A percentile compares a stretch with the other conserved stretches of the same genome.
Evolutionary conservation across 2,329 filamentous ascomycete genomes (phyloP).

Genomic region (Meredithiella fracta): DNA sequence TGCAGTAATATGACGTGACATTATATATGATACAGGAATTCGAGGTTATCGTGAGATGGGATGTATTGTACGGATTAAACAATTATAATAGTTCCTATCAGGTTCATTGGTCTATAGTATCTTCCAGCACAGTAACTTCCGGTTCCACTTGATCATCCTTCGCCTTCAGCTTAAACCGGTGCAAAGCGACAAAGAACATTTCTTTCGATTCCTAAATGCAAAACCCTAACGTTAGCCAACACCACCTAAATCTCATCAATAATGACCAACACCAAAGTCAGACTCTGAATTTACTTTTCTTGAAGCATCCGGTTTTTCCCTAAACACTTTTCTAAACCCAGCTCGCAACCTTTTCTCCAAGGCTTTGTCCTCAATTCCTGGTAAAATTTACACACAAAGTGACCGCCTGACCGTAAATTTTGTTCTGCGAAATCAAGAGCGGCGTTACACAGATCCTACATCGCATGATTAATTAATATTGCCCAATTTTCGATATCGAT

Average conservation of each 20-base stretch:
- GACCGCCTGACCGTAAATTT: slow-evolving; percentile 63
- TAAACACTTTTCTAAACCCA: slow-evolving; percentile 63
- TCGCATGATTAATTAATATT: slow-evolving; percentile 1
- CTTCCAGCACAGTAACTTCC: no score
- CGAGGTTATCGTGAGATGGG: no score
- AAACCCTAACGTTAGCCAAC: slow-evolving; percentile 7
- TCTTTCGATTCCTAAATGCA: slow-evolving; percentile 58
- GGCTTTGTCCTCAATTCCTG: slow-evolving; percentile 72
- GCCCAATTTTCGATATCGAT: slow-evolving; percentile 1
- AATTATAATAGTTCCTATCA: no score
- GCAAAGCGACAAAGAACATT: slow-evolving; percentile 67
- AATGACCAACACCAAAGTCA: no score
- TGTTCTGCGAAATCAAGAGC: slow-evolving; percentile 75
- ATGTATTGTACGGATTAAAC: no score
- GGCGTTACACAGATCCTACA: slow-evolving; percentile 67
- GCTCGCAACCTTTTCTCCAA: slow-evolving; percentile 59
- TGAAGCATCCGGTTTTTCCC: slow-evolving; percentile 85
- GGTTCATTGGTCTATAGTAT: no score
- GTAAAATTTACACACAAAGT: slow-evolving; percentile 97
- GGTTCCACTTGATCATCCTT: background rate
- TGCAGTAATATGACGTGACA: background rate
- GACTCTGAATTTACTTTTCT: slow-evolving; percentile 46
- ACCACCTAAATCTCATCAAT: no score
- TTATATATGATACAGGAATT: background rate
- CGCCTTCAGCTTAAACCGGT: slow-evolving; percentile 34